Base-by-base conservation (phyloP, 352 stramenopile genomes). In the Pythium aristosporum region DNA sequence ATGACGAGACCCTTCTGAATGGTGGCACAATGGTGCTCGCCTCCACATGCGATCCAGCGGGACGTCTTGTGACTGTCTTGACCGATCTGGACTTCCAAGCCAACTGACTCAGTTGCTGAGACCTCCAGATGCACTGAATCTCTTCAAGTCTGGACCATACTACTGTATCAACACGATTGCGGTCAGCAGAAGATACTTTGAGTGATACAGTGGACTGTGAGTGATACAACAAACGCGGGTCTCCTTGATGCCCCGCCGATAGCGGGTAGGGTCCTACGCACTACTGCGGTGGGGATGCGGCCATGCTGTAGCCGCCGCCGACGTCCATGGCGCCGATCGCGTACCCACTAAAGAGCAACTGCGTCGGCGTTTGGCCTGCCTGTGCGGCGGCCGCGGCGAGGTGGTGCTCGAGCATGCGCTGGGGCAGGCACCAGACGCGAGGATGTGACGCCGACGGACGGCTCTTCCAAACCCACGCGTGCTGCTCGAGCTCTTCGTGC, bases 311-410 rank as follows among this genome's bases (percentile, higher is more conserved):
- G 21, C 63, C 69, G 12, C 80, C 80, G 13, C 74, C 75, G 12
- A 52, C 71, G 44, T 87, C 71, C n/a, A 87, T 68, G n/a, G 76
- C 78, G 16, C 80, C 75, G 25, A 89, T 65, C 34, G 82, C 57
- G 56, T 84, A 83, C 15, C 80, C 60, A 3, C 63, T 55, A 57
- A 80, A 75, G 32, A 88, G 53, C 7, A 57, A 49, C 25, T 74
- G 54, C 30, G 28, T 37, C 13, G 59, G 50, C 39, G 49, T 70
- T 43, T 61, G 41, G 25, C 50, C 61, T 11, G 77, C 50, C 3
- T 56, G 8, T 36, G 52, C 57, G 16, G 39, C 15, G 12, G 50
- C 9, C 41, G 49, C 52, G 13, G 39, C 11, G 16, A 80, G 20
- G 28, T 76, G 61, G 59, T 79, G 64, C 44, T 80, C 65, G 39